Evolutionary conservation across 177 flowering plant species (phyloP).

Genomic region (Vitis hybrid): DNA sequence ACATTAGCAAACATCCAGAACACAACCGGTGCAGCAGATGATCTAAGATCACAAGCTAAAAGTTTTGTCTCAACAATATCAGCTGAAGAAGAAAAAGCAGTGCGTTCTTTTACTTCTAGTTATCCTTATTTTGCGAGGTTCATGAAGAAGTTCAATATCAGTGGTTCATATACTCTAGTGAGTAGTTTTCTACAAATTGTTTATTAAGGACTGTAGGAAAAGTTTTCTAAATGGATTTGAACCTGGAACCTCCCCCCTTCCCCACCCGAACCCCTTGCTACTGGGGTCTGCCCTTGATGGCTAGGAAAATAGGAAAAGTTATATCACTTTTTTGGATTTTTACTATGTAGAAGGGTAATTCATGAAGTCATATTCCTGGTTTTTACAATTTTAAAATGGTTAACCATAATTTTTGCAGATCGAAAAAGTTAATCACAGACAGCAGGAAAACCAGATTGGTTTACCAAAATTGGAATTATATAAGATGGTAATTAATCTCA

Average conservation of each 20-base stretch:
- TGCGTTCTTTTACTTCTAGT: constrained; percentile 34
- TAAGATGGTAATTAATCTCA: no score
- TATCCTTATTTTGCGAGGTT: constrained; percentile 49
- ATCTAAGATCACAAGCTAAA: constrained; percentile 18
- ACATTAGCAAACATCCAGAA: constrained; percentile 49
- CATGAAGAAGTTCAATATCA: constrained; percentile 57
- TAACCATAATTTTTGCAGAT: not conserved
- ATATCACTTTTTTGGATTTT: no score
- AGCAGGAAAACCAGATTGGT: no score
- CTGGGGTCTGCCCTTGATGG: no score
- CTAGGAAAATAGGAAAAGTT: no score
- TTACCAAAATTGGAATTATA: no score
- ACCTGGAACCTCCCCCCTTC: no score
- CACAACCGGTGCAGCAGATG: constrained; percentile 11
- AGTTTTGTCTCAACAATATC: constrained; percentile 33
- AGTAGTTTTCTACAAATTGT: constrained; percentile 12
- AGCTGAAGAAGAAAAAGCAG: constrained; percentile 43
- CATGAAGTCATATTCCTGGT: not conserved
- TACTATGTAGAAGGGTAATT: not conserved
- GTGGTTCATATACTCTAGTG: constrained; percentile 56
- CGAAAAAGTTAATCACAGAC: no score
- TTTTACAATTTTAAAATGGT: no score
- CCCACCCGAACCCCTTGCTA: no score
- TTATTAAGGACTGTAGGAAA: no score
- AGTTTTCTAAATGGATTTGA: no score